Conservation (phyloP, 116 monocot genomes). For the Trichopus zeylanicus region DNA sequence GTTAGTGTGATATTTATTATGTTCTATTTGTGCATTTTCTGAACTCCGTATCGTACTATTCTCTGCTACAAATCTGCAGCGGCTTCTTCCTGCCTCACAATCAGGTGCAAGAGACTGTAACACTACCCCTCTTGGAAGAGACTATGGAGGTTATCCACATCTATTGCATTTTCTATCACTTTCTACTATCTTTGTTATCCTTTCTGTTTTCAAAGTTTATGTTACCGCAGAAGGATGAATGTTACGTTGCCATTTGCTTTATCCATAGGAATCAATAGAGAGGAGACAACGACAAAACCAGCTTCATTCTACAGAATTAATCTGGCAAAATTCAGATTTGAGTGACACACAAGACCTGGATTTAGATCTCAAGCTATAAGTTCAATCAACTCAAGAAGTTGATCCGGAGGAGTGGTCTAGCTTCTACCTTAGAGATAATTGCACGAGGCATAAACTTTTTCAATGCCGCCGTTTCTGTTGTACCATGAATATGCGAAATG, state of each 20-base stretch:
- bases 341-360: conserved; percentile 42
- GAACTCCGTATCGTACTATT: background rate
- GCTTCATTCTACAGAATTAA: conserved; percentile 21
- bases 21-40: background rate
- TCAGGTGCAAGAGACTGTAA: conserved; percentile 7
- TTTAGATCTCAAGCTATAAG: conserved; percentile 52
- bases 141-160: conserved; percentile 6
- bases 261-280: conserved; percentile 14
- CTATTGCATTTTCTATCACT: background rate
- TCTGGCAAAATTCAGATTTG: conserved; percentile 35
- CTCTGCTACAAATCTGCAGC: background rate
- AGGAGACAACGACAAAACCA: conserved; percentile 21
- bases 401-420: too few relatives aligned
- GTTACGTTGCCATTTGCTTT: background rate
- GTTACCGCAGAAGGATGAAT: background rate
- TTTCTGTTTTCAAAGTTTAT: background rate
- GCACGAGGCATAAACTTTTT: too few relatives aligned
- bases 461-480: too few relatives aligned
- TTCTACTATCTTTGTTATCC: background rate
- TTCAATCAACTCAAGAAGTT: conserved; percentile 2
- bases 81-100: background rate
- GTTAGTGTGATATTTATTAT: background rate
- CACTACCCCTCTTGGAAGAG: conserved; percentile 19
- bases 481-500: background rate
- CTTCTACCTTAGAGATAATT: too few relatives aligned